Conservation (phyloP, 2,329 filamentous ascomycete species). For the Fusarium sterilihyphosum region DNA sequence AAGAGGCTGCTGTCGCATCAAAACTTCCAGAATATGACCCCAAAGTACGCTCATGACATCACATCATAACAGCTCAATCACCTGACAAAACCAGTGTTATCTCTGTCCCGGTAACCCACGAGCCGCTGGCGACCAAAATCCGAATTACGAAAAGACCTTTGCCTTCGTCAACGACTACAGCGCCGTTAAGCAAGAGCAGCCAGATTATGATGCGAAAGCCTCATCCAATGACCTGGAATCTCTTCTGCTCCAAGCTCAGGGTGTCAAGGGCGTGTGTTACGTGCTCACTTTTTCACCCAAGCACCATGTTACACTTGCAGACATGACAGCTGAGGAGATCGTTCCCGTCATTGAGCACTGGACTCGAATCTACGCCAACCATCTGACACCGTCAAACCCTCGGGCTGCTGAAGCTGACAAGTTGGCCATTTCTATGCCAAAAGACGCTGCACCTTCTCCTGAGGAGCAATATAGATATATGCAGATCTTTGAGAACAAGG, state of each 20-base stretch:
- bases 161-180: constrained; percentile 98
- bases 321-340: constrained; percentile 81
- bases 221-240: constrained; percentile 71
- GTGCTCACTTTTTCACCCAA: constrained; percentile 93
- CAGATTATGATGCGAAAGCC: constrained; percentile 69
- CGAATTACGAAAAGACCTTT: constrained; percentile 86
- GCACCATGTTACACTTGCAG: constrained; percentile 92
- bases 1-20: constrained; percentile 76
- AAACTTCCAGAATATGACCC: constrained; percentile 84
- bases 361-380: constrained; percentile 87
- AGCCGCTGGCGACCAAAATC: constrained; percentile 87
- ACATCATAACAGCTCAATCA: neutral
- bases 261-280: constrained; percentile 95
- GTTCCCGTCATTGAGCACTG: constrained; percentile 87
- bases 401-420: constrained; percentile 58
- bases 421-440: constrained; percentile 52
- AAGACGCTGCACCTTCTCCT: constrained; percentile 56
- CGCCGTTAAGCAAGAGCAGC: constrained; percentile 93
- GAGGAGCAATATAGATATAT: constrained; percentile 90
- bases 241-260: constrained; percentile 81
- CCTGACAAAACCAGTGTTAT: constrained; percentile 73
- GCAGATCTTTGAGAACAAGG: constrained; percentile 99
- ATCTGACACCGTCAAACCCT: constrained; percentile 78
- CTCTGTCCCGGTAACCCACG: constrained; percentile 92
- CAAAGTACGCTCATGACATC: constrained; percentile 56